Conservation (phyloP, 2,329 filamentous ascomycete species). For the Rhynchosporium secalis region DNA sequence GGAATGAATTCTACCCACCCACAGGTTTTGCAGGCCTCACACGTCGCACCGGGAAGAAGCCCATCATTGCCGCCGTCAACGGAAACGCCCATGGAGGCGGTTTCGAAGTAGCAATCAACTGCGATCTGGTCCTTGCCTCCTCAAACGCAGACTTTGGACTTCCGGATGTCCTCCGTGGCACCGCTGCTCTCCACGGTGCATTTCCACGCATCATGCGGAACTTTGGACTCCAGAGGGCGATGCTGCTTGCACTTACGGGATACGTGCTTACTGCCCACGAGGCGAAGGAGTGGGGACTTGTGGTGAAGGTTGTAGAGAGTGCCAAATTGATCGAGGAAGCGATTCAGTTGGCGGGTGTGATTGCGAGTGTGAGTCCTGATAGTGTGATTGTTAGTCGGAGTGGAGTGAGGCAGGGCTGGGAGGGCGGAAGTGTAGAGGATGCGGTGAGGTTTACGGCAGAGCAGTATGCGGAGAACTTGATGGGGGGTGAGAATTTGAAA, state of each 20-base stretch:
- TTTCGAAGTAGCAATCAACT: conserved; percentile 52
- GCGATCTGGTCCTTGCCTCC: conserved; percentile 58
- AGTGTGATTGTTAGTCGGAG: conserved; percentile 41
- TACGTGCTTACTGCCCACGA: conserved; percentile 49
- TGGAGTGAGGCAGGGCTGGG: conserved; percentile 41
- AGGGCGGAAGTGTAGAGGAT: conserved; percentile 45
- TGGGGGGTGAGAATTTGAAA: conserved; percentile 49
- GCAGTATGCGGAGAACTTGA: conserved; percentile 44
- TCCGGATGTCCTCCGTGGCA: conserved; percentile 60
- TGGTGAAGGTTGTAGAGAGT: conserved; percentile 36
- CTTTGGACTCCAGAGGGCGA: conserved; percentile 43
- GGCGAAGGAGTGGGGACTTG: conserved; percentile 36
- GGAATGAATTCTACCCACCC: conserved; percentile 42
- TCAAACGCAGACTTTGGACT: conserved; percentile 53
- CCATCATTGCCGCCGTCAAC: conserved; percentile 60
- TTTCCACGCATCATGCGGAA: conserved; percentile 46
- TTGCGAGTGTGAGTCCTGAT: conserved; percentile 41
- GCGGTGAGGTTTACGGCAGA: conserved; percentile 45
- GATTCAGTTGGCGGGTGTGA: conserved; percentile 38
- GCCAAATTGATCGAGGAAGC: conserved; percentile 39
- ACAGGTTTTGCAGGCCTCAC: conserved; percentile 57
- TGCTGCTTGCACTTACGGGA: conserved; percentile 22
- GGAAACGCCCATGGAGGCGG: conserved; percentile 58
- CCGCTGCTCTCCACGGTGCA: conserved; percentile 57
- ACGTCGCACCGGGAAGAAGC: conserved; percentile 58